Conservation (phyloP, 768 basidiomycete genomes). For the Kwoniella dejecticola region DNA sequence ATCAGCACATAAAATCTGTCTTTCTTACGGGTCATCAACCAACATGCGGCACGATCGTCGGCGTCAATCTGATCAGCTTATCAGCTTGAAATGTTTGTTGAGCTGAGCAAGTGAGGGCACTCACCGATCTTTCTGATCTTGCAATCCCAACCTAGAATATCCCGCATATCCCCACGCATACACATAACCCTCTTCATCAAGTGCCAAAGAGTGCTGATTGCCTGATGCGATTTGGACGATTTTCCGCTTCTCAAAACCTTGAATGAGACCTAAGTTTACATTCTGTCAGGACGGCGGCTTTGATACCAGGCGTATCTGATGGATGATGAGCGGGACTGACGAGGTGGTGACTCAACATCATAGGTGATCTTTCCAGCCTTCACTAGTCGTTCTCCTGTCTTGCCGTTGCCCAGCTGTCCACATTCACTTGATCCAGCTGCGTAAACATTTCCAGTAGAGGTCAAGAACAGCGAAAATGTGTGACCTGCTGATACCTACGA, state of each 20-base stretch:
- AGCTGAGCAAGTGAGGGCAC: not conserved
- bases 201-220: slow-evolving; percentile 79
- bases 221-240: slow-evolving; percentile 83
- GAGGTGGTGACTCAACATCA: slow-evolving; percentile 64
- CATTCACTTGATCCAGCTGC: slow-evolving; percentile 88
- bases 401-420: slow-evolving; percentile 89
- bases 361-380: slow-evolving; percentile 81
- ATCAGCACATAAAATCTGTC: slow-evolving; percentile 9
- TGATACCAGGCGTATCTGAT: not conserved
- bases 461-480: slow-evolving; percentile 79
- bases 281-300: not conserved
- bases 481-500: slow-evolving; percentile 74
- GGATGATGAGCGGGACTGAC: slow-evolving; percentile 13
- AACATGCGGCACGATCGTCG: slow-evolving; percentile 80
- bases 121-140: slow-evolving; percentile 61
- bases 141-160: slow-evolving; percentile 86
- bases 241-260: slow-evolving; percentile 68
- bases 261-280: slow-evolving; percentile 66
- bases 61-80: slow-evolving; percentile 59
- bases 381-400: slow-evolving; percentile 86
- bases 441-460: slow-evolving; percentile 80
- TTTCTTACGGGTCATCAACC: slow-evolving; percentile 10
- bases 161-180: slow-evolving; percentile 54
- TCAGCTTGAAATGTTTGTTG: slow-evolving; percentile 11
- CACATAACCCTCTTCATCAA: slow-evolving; percentile 64